These are phyloP conservation scores for Dothideomycetes sp. DNA, from an alignment of 2,329 filamentous ascomycete species.

Conservation along the genomic window DNA sequence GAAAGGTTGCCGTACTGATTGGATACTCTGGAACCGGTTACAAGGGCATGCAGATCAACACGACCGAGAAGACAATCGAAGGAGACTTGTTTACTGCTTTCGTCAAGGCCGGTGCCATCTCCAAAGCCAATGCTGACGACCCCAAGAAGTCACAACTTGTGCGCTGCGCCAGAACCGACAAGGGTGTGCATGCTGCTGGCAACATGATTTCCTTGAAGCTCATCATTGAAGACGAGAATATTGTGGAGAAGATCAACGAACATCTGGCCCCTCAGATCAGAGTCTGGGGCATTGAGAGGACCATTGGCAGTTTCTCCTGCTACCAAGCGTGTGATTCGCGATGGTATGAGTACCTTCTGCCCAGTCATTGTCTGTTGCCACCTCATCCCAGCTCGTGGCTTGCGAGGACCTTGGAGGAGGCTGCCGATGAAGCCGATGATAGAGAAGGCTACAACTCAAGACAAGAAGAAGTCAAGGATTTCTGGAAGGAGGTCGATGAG, in stretches of 20 bases:
- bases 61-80: slow-evolving; percentile 75
- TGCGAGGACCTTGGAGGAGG: slow-evolving; percentile 69
- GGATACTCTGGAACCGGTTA: slow-evolving; percentile 96
- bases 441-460: slow-evolving; percentile 56
- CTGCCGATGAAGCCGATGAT: slow-evolving; percentile 62
- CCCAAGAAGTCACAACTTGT: slow-evolving; percentile 93
- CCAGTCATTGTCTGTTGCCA: slow-evolving; percentile 82
- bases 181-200: slow-evolving; percentile 90
- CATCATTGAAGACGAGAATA: slow-evolving; percentile 81
- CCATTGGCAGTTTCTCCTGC: slow-evolving; percentile 83
- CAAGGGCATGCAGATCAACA: slow-evolving; percentile 81
- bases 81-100: slow-evolving; percentile 90
- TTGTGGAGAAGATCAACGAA: slow-evolving; percentile 85
- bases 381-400: slow-evolving; percentile 83
- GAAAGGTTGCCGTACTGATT: slow-evolving; percentile 90
- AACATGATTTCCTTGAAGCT: slow-evolving; percentile 93
- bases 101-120: slow-evolving; percentile 82
- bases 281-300: slow-evolving; percentile 85
- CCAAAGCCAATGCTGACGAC: slow-evolving; percentile 92
- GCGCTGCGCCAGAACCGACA: slow-evolving; percentile 90
- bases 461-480: slow-evolving; percentile 67
- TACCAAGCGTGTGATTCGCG: slow-evolving; percentile 92
- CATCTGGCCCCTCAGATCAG: slow-evolving; percentile 79
- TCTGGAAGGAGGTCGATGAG: slow-evolving; percentile 76
- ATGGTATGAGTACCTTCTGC: slow-evolving; percentile 96